Evolutionary conservation across 2,329 filamentous ascomycete genomes (phyloP).

Genomic region (Boeremia exigua): DNA sequence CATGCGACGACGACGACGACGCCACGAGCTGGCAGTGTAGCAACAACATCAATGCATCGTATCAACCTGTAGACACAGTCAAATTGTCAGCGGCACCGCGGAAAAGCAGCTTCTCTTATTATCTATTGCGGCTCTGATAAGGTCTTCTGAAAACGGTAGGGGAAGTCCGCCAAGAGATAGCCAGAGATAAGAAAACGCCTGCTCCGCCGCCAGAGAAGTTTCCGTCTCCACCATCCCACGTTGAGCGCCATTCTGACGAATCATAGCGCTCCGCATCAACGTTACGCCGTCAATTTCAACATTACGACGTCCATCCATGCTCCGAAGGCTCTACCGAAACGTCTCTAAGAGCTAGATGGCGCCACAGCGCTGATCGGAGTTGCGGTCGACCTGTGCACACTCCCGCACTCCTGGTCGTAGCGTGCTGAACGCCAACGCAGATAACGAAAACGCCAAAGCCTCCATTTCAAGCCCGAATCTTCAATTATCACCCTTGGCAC

Average conservation of each 20-base stretch:
- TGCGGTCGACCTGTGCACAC: conserved; percentile 23
- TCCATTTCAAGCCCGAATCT: conserved; percentile 29
- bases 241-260: conserved; percentile 23
- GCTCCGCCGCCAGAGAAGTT: conserved; percentile 24
- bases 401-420: conserved; percentile 20
- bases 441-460: conserved; percentile 35
- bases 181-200: conserved; percentile 47
- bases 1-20: neutral
- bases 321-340: conserved; percentile 7
- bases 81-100: conserved; percentile 39
- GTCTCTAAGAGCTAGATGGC: conserved; percentile 15
- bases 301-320: conserved; percentile 12
- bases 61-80: conserved; percentile 24
- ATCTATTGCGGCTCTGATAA: conserved; percentile 40
- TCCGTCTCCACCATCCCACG: conserved; percentile 43
- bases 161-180: conserved; percentile 19
- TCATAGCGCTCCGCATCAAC: conserved; percentile 21
- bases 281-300: conserved; percentile 20
- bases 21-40: neutral
- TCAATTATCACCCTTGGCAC: conserved; percentile 29
- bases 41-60: conserved; percentile 13
- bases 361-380: conserved; percentile 28
- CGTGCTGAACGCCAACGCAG: conserved; percentile 23
- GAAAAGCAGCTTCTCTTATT: conserved; percentile 39
- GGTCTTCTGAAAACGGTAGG: conserved; percentile 18